Evolutionary conservation across 73 alveolate species (phyloP).

Genomic region (Diophrys sp.): DNA sequence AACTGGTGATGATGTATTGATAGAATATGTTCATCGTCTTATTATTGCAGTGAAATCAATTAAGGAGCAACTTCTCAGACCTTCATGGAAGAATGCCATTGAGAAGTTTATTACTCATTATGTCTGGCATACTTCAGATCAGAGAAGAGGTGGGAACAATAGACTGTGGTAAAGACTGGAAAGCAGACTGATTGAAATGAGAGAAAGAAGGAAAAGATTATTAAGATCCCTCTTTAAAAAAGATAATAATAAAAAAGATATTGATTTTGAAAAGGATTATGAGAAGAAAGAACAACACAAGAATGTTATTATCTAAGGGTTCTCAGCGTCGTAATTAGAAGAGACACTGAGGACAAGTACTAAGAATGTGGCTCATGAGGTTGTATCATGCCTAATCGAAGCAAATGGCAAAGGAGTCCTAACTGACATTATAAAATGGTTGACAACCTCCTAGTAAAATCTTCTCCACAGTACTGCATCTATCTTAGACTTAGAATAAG

Average conservation of each 20-base stretch:
- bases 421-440: constrained; percentile 72
- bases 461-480: constrained; percentile 10
- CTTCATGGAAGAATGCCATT: constrained; percentile 32
- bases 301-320: constrained; percentile 13
- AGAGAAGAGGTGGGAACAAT: constrained; percentile 19
- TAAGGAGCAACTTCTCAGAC: constrained; percentile 19
- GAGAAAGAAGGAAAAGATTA: constrained; percentile 46
- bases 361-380: constrained; percentile 41
- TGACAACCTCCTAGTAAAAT: constrained; percentile 53
- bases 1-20: constrained; percentile 56
- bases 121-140: constrained; percentile 54
- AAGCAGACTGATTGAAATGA: constrained; percentile 50
- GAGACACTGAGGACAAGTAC: constrained; percentile 38
- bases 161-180: constrained; percentile 54
- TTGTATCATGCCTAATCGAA: constrained; percentile 31
- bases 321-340: constrained; percentile 27
- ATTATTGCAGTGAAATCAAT: constrained; percentile 27
- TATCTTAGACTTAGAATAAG: constrained; percentile 1
- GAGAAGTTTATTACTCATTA: constrained; percentile 46
- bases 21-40: constrained; percentile 44
- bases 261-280: constrained; percentile 33
- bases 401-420: constrained; percentile 57
- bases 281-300: constrained; percentile 25
- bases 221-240: constrained; percentile 26
- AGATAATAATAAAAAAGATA: constrained; percentile 16